Conservation (phyloP, 1,139 yeast genomes). For the Nakaseomyces glabratus region DNA sequence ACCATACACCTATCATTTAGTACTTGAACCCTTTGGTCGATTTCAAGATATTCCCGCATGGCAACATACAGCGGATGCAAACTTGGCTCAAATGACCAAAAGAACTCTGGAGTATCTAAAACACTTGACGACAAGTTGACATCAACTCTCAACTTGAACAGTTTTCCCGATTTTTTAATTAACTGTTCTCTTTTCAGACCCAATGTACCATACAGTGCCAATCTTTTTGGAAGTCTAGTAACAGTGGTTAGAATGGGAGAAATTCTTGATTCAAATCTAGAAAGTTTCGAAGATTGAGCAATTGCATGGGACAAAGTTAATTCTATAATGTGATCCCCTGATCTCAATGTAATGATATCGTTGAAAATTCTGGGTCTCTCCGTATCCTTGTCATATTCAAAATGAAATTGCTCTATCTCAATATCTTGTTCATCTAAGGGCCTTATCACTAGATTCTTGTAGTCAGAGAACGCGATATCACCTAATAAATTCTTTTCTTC, state of each 20-base stretch:
- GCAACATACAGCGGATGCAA: conserved; percentile 86
- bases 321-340: conserved; percentile 88
- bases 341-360: conserved; percentile 83
- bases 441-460: conserved; percentile 45
- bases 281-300: conserved; percentile 89
- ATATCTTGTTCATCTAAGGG: conserved; percentile 85
- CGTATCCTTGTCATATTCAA: conserved; percentile 74
- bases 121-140: conserved; percentile 87
- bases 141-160: conserved; percentile 84
- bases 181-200: conserved; percentile 74
- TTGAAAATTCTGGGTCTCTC: conserved; percentile 85
- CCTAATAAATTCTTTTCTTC: conserved; percentile 93
- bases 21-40: conserved; percentile 88
- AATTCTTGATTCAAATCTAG: conserved; percentile 87
- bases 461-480: conserved; percentile 61
- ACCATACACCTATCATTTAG: conserved; percentile 90
- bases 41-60: conserved; percentile 83
- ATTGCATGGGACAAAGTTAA: conserved; percentile 92
- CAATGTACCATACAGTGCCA: conserved; percentile 81
- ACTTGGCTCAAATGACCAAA: conserved; percentile 95
- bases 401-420: conserved; percentile 91
- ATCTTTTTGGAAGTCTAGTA: conserved; percentile 74
- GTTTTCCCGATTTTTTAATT: conserved; percentile 76
- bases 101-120: conserved; percentile 89
- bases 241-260: conserved; percentile 76